These are phyloP conservation scores for Rhodotorula diobovata DNA, from an alignment of 768 basidiomycete species.

Conservation along the genomic window DNA sequence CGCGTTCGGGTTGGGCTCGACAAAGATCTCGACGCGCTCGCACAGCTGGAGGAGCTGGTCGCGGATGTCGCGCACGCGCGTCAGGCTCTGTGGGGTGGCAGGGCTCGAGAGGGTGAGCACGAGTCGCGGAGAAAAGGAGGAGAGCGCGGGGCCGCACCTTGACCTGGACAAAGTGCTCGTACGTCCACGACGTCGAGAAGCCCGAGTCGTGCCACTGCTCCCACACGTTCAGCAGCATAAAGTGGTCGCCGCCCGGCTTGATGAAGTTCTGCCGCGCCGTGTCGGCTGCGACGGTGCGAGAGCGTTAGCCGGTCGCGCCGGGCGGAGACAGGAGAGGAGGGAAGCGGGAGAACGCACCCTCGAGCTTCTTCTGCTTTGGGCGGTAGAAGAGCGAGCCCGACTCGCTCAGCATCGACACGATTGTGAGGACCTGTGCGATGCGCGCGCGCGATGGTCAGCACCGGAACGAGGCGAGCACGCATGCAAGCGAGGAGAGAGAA, in stretches of 20 bases:
- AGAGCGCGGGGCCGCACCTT: conserved; percentile 5
- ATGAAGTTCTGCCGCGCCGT: conserved; percentile 97
- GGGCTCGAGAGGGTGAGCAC: conserved; percentile 55
- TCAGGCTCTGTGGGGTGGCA: conserved; percentile 76
- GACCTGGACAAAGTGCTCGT: conserved; percentile 59
- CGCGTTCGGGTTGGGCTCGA: conserved; percentile 79
- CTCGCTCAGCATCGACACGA: conserved; percentile 95
- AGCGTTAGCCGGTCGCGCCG: background rate
- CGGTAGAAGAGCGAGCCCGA: conserved; percentile 91
- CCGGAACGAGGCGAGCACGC: background rate
- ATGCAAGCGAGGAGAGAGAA: background rate
- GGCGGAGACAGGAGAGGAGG: no score
- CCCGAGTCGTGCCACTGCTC: conserved; percentile 98
- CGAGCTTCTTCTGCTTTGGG: conserved; percentile 87
- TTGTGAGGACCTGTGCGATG: conserved; percentile 78
- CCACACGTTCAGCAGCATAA: conserved; percentile 95
- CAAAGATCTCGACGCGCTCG: conserved; percentile 91
- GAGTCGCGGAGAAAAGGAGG: background rate
- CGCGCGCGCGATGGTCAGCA: background rate
- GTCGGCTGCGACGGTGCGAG: conserved; percentile 68
- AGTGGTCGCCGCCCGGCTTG: conserved; percentile 92
- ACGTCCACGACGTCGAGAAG: conserved; percentile 91
- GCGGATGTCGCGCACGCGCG: conserved; percentile 89
- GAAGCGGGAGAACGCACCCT: conserved; percentile 23
- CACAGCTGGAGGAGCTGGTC: conserved; percentile 86